Percentiles rank a stretch among this genome's conserved stretches.
These are phyloP conservation scores for Cutaneotrichosporon sp. DNA, from an alignment of 1,284 basidiomycete species.

Conservation along the genomic window DNA sequence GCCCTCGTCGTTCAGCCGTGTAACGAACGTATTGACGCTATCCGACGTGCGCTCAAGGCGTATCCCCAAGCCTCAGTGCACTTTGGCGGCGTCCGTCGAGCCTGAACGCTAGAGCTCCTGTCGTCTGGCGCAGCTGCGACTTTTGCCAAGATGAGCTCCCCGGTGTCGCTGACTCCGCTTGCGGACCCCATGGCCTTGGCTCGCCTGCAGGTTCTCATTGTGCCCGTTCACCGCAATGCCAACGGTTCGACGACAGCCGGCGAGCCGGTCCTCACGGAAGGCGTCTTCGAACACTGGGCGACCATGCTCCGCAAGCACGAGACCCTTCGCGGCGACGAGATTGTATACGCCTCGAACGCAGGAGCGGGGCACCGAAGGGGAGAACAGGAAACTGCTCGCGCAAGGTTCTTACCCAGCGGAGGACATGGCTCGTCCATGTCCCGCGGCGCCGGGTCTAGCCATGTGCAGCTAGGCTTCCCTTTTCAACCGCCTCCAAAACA, in stretches of 20 bases:
- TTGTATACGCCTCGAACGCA: constrained; percentile 9
- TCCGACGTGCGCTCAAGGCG: no score
- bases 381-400: constrained; percentile 12
- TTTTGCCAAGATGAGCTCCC: constrained; percentile 1
- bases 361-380: constrained; percentile 3
- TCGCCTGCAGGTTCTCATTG: constrained; percentile 43
- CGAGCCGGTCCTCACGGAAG: constrained; percentile 13
- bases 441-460: constrained; percentile 29
- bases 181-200: constrained; percentile 43
- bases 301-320: constrained; percentile 30
- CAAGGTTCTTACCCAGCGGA: constrained; percentile 32
- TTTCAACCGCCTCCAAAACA: constrained; percentile 32
- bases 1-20: no score
- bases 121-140: background rate
- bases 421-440: constrained; percentile 25
- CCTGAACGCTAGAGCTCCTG: no score
- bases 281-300: constrained; percentile 28
- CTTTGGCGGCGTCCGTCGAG: no score
- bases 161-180: constrained; percentile 13
- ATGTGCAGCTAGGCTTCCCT: constrained; percentile 39
- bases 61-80: no score
- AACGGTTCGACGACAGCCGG: background rate
- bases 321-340: constrained; percentile 38
- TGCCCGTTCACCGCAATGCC: constrained; percentile 37
- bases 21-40: no score